A percentile compares a stretch with the other conserved stretches of the same genome.
These are phyloP conservation scores for Diospyros kaki DNA, from an alignment of 148 eudicot genomes.

Conservation along the genomic window DNA sequence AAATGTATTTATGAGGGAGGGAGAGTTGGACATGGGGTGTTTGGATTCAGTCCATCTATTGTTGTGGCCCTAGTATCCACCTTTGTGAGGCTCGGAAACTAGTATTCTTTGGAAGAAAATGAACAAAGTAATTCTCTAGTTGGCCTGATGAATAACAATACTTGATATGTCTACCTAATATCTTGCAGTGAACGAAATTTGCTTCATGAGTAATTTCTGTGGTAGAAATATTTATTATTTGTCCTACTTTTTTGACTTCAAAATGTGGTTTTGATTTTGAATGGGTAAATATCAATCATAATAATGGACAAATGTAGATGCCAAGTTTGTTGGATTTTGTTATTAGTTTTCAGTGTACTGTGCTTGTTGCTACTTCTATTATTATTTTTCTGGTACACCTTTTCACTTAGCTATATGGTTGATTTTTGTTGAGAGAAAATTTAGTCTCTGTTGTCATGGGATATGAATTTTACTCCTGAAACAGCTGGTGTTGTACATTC, in stretches of 20 bases:
- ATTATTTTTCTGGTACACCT: not conserved
- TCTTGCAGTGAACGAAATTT: not conserved
- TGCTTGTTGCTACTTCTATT: no score
- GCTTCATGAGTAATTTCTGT: no score
- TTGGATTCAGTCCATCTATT: not conserved
- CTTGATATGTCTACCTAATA: not conserved
- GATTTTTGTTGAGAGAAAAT: not conserved
- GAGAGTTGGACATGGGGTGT: not conserved
- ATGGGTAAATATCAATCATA: not conserved
- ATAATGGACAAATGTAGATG: not conserved
- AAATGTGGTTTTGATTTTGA: no score
- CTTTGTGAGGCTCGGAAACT: not conserved
- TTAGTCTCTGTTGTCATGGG: not conserved
- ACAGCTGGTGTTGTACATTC: not conserved
- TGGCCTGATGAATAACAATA: not conserved
- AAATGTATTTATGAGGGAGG: no score
- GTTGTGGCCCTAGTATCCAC: not conserved
- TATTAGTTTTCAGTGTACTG: not conserved
- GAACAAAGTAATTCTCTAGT: not conserved
- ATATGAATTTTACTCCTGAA: not conserved
- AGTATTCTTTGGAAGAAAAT: constrained; percentile 5
- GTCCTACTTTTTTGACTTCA: no score
- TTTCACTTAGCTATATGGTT: not conserved
- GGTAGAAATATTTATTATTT: not conserved
- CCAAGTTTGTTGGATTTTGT: not conserved